A percentile compares a stretch with the other conserved stretches of the same genome.
Evolutionary conservation across 2,329 filamentous ascomycete species (phyloP).

Genomic region (Sordariomycetes sp.): DNA sequence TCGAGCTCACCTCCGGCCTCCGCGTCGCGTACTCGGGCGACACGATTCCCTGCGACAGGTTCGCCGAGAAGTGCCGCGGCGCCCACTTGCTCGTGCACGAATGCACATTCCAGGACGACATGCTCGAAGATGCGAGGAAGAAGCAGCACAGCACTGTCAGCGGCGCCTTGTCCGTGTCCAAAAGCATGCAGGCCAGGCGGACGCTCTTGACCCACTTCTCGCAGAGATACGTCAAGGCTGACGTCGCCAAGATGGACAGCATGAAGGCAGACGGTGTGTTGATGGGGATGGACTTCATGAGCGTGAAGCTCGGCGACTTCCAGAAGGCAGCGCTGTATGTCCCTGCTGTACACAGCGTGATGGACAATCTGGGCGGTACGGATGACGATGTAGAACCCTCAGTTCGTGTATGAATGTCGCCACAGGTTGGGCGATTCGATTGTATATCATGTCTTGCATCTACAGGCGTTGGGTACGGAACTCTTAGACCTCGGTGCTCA

Average conservation of each 20-base stretch:
- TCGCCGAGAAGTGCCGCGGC: slow-evolving; percentile 61
- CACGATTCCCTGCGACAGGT: slow-evolving; percentile 67
- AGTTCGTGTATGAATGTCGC: too few species aligned
- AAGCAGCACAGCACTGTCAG: slow-evolving; percentile 88
- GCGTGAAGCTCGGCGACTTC: slow-evolving; percentile 61
- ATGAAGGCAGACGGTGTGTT: slow-evolving; percentile 33
- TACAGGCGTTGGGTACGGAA: too few species aligned
- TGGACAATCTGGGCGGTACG: slow-evolving; percentile 24
- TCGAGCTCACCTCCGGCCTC: slow-evolving; percentile 72
- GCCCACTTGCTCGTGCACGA: slow-evolving; percentile 88
- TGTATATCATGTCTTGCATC: too few species aligned
- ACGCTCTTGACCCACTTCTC: slow-evolving; percentile 91
- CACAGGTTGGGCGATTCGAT: too few species aligned
- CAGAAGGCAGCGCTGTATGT: slow-evolving; percentile 54
- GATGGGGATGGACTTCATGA: slow-evolving; percentile 74
- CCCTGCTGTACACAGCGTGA: slow-evolving; percentile 38
- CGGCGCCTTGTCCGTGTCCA: slow-evolving; percentile 73
- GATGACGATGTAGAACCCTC: background rate
- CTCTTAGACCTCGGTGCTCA: too few species aligned
- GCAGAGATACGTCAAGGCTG: slow-evolving; percentile 74
- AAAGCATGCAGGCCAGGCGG: slow-evolving; percentile 68
- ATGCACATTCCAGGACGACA: slow-evolving; percentile 88
- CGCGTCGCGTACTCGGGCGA: slow-evolving; percentile 92
- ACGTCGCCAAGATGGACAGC: slow-evolving; percentile 15
- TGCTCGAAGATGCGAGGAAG: slow-evolving; percentile 64